These are phyloP conservation scores for Ophiostoma sp. DNA, from an alignment of 2,329 filamentous ascomycete genomes.

Conservation along the genomic window DNA sequence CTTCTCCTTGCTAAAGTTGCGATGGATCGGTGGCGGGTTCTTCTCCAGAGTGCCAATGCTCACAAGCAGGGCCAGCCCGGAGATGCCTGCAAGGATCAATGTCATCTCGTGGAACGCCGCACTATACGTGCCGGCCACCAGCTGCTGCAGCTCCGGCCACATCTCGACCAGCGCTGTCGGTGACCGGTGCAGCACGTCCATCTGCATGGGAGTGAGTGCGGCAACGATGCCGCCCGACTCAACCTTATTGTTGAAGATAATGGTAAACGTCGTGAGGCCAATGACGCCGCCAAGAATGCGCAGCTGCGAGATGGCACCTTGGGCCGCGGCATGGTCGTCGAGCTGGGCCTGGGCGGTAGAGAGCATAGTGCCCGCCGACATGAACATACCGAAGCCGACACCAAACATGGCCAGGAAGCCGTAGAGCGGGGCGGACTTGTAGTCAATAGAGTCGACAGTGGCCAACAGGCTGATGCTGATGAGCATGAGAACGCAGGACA, in stretches of 20 bases:
- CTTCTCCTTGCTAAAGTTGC: constrained; percentile 24
- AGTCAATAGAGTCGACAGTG: constrained; percentile 35
- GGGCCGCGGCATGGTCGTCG: constrained; percentile 51
- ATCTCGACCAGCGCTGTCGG: constrained; percentile 27
- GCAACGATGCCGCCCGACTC: constrained; percentile 22
- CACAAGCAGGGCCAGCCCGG: constrained; percentile 24
- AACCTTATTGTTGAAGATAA: constrained; percentile 50
- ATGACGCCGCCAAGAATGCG: constrained; percentile 56
- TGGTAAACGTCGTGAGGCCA: constrained; percentile 54
- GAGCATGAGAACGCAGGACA: constrained; percentile 47
- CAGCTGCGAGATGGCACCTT: constrained; percentile 56
- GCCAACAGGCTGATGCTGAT: constrained; percentile 49
- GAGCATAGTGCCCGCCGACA: constrained; percentile 54
- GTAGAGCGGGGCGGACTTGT: constrained; percentile 42
- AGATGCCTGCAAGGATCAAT: constrained; percentile 25
- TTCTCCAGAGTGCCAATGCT: constrained; percentile 28
- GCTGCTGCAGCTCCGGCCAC: constrained; percentile 25
- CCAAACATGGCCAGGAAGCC: constrained; percentile 54
- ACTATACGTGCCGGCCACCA: constrained; percentile 26
- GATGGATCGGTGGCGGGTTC: constrained; percentile 28
- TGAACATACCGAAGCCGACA: constrained; percentile 54
- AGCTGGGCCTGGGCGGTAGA: constrained; percentile 48
- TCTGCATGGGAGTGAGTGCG: constrained; percentile 24
- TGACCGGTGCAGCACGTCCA: constrained; percentile 27
- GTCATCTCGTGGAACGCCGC: constrained; percentile 27